Evolutionary conservation across 371 early-diverging fungal genomes (phyloP), one percentile per base, ranked within the genome.

Genomic region (Lichtheimia ornata): DNA sequence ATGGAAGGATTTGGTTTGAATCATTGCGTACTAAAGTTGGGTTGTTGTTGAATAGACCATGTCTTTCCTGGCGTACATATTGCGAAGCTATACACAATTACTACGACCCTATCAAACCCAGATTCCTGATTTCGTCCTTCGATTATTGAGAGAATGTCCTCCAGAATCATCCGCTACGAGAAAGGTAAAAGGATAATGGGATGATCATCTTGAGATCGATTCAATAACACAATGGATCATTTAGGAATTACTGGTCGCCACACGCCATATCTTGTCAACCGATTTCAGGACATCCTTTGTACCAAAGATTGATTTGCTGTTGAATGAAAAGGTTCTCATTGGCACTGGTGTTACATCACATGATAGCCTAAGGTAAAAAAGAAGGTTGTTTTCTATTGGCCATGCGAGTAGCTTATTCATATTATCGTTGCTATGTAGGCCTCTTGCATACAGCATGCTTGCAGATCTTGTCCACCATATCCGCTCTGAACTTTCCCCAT

Each of bases 401-500:
- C 12, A 40, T 22, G 1, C 45, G 18, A 14, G 11, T 15, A 47
- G 17, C 5, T 18, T 17, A 28, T 6, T 28, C 47, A 17, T 27
- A 14, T 45, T 14, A n/a, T n/a, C 30, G 9, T 25, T 49, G 42
- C 47, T 2, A 35, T 53, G 18, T 45, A 89, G 94, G 59, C 94
- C 97, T 6, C 76, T 95, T 42, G 97, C 95, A 1, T 94, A 95
- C 67, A 94, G 93, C 64, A 93, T 97, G 82, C 84, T 98, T 15
- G 96, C 97, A 0, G 99, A 99, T 72, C 75, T 97, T 49, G 89
- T 98, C 55, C 97, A 97, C 62, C 94, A 95, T 72, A 92, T 97
- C 54, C 91, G 98, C 18, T 79, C 82, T 1, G 94, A 95, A 47
- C 82, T 98, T 5, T 84, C 89, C 2, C 84, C 88, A 5, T 63